Evolutionary conservation across 2,329 filamentous ascomycete species (phyloP), one percentile per base, ranked within the genome.

Genomic region (Pseudocercospora ulei): DNA sequence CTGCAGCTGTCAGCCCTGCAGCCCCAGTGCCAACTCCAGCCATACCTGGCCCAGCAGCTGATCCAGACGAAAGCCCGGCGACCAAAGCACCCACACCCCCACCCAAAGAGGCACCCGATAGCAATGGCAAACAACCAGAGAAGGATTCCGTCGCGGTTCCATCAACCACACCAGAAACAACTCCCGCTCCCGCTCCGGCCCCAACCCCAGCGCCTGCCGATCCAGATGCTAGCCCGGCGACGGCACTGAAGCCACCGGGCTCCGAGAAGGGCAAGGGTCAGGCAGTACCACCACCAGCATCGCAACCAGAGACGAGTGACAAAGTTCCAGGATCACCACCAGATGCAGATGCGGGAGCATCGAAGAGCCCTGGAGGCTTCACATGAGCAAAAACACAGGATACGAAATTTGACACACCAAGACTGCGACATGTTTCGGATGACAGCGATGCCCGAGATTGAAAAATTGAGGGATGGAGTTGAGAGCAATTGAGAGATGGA

Each of bases 1-100:
- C 38, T n/a, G 34, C 39, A 3, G 34, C 37, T 8, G 38, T 29
- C 19, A 29, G 37, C 11, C 33, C 37, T 11, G 35, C 49, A 22
- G 41, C 38, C 11, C 36, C 45, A 13, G 33, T 35, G 5, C 27
- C 39, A 17, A 6, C 28, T 19, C 35, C 31, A 16, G 39, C 41
- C 2, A 13, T 25, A 3, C 26, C 23, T 7, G 27, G n/a, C 17
- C 20, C 31, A 38, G 26, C 45, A 9, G 45, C 44, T 9, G 53
- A 54, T 31, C 46, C 47, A n/a, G 55, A 56, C 22, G 55, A 55
- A 13, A 56, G 53, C 19, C 55, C 55, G 12, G 55, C 53, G 1
- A 55, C 50, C 1, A 48, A 48, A 42, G 33, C 38, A 2, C 41
- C 41, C 3, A 23, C 24, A 13, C 30, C 41, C 3, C 33, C 46